Evolutionary conservation across 1,284 basidiomycete genomes (phyloP).

Genomic region (Irpex rosettiformis): DNA sequence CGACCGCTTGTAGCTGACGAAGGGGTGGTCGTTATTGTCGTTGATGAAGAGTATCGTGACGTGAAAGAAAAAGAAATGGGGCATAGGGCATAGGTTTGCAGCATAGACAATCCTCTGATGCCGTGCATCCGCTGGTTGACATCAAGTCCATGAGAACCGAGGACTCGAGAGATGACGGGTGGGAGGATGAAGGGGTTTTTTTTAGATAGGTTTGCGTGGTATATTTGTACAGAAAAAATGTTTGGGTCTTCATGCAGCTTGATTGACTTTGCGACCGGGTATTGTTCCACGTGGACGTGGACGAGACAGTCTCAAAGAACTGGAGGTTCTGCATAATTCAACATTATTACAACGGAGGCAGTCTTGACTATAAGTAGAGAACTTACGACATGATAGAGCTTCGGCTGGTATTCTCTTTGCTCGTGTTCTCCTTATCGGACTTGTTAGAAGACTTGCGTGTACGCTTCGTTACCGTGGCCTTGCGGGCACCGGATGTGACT

Average conservation of each 20-base stretch:
- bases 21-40: slow-evolving; percentile 3
- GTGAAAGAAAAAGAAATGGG: slow-evolving; percentile 14
- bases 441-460: slow-evolving; percentile 31
- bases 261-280: slow-evolving; percentile 31
- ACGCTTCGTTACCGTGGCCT: slow-evolving; percentile 59
- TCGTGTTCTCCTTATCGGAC: slow-evolving; percentile 19
- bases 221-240: background rate
- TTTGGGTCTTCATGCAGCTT: slow-evolving; percentile 15
- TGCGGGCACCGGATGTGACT: slow-evolving; percentile 51
- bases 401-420: slow-evolving; percentile 32
- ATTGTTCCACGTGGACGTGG: slow-evolving; percentile 59
- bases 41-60: slow-evolving; percentile 7
- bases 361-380: background rate
- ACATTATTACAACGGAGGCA: background rate
- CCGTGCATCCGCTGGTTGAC: slow-evolving; percentile 6
- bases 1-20: slow-evolving; percentile 11
- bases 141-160: background rate
- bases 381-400: slow-evolving; percentile 55
- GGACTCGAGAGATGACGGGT: background rate
- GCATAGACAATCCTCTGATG: slow-evolving; percentile 17
- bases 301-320: slow-evolving; percentile 61
- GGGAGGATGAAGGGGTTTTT: background rate
- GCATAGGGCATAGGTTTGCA: slow-evolving; percentile 22
- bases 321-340: slow-evolving; percentile 43
- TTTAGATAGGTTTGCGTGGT: background rate